phyloP scores from a whole-genome alignment of 768 basidiomycete genomes.

The Psilocybe azurescens region DNA sequence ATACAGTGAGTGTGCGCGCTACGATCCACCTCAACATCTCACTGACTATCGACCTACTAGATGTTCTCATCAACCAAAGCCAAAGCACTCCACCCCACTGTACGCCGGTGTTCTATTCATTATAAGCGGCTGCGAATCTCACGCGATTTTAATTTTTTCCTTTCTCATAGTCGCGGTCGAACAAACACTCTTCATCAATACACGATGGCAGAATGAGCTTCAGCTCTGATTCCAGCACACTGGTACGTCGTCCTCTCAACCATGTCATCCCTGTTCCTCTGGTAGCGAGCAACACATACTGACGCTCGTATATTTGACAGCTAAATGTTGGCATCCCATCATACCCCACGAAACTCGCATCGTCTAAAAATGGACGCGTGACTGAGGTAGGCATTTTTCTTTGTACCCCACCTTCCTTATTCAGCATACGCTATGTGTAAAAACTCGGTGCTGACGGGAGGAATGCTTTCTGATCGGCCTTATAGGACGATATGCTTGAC shows the following conservation, averaged over 20 bases:
- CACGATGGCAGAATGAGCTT: constrained; percentile 32
- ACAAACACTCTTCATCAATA: constrained; percentile 23
- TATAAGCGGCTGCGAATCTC: constrained; percentile 11
- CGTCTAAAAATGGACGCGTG: constrained; percentile 12
- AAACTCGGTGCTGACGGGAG: constrained; percentile 17
- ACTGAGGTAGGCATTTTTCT: constrained; percentile 18
- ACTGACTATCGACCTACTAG: constrained; percentile 8
- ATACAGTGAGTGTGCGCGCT: constrained; percentile 13
- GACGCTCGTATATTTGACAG: background rate
- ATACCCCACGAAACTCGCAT: constrained; percentile 12
- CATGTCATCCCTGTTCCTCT: background rate
- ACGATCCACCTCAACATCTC: background rate
- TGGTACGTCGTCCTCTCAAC: constrained; percentile 18
- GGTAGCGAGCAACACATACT: background rate
- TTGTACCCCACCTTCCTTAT: constrained; percentile 2
- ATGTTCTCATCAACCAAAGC: constrained; percentile 18
- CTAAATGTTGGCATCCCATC: constrained; percentile 21
- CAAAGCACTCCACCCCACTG: constrained; percentile 13
- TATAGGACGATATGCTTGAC: constrained; percentile 37
- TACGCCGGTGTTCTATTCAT: constrained; percentile 8
- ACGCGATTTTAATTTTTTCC: constrained; percentile 13
- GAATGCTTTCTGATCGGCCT: background rate
- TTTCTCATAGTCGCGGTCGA: constrained; percentile 19
- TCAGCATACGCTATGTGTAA: background rate
- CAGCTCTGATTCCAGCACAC: constrained; percentile 29